phyloP scores from a whole-genome alignment of 495 filamentous ascomycete species.

The Daldinia bambusicola region DNA sequence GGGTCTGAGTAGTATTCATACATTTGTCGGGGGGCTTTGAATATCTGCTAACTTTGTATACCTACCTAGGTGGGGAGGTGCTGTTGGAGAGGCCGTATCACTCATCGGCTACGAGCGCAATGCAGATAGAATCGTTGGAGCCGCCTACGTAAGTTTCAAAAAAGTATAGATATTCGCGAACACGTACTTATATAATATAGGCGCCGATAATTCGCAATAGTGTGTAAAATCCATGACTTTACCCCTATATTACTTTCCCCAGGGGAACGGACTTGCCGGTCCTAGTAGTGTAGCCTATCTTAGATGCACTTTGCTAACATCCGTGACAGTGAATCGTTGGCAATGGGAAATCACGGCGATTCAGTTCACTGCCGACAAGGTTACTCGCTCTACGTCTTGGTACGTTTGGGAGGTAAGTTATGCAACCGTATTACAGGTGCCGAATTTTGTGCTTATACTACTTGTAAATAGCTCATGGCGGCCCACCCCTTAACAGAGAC shows the following conservation, averaged over 20 bases:
- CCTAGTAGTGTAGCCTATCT: background rate
- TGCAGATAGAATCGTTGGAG: conserved; percentile 61
- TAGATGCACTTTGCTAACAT: conserved; percentile 4
- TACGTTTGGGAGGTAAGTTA: conserved; percentile 58
- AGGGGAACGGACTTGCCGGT: background rate
- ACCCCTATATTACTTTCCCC: background rate
- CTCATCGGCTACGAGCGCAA: conserved; percentile 76
- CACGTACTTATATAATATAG: conserved; percentile 20
- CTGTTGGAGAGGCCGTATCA: conserved; percentile 72
- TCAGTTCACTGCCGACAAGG: conserved; percentile 64
- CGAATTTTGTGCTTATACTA: conserved; percentile 34
- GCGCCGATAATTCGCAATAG: conserved; percentile 54
- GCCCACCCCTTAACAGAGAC: conserved; percentile 65
- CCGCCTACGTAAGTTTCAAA: conserved; percentile 44
- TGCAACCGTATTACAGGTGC: conserved; percentile 17
- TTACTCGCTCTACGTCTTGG: conserved; percentile 57
- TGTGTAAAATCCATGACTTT: conserved; percentile 7
- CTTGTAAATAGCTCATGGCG: conserved; percentile 59
- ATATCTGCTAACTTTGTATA: conserved; percentile 45
- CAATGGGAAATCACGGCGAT: conserved; percentile 60
- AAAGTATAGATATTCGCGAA: background rate
- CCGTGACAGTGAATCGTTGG: conserved; percentile 50
- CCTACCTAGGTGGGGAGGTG: conserved; percentile 63
- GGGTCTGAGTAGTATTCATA: background rate
- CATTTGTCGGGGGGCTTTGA: background rate